Percentiles rank a stretch among this genome's conserved stretches.
Conservation (phyloP, 768 basidiomycete genomes). For the Tylopilus sp. region DNA sequence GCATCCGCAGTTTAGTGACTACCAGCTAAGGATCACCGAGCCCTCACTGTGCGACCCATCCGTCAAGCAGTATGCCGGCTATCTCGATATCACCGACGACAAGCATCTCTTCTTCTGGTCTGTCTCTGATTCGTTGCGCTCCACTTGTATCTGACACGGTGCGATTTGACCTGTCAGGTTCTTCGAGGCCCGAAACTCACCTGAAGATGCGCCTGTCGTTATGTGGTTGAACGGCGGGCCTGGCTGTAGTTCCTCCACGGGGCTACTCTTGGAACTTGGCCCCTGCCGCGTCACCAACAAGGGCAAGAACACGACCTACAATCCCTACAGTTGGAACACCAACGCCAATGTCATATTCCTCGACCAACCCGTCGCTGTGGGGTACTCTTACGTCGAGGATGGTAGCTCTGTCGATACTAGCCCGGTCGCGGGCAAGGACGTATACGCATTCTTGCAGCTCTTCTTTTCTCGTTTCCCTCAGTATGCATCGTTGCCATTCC, state of each 20-base stretch:
- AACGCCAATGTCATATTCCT: slow-evolving; percentile 60
- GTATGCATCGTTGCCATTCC: slow-evolving; percentile 68
- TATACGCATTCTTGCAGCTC: slow-evolving; percentile 79
- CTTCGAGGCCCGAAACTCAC: slow-evolving; percentile 79
- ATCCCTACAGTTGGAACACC: slow-evolving; percentile 84
- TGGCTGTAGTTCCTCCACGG: slow-evolving; percentile 72
- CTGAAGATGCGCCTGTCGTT: slow-evolving; percentile 75
- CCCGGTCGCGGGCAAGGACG: slow-evolving; percentile 86
- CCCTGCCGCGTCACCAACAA: slow-evolving; percentile 74
- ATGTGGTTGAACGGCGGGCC: slow-evolving; percentile 90
- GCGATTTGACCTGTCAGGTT: slow-evolving; percentile 50
- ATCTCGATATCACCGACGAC: slow-evolving; percentile 74
- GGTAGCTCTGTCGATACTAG: slow-evolving; percentile 73
- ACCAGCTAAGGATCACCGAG: slow-evolving; percentile 60
- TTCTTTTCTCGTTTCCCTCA: slow-evolving; percentile 71
- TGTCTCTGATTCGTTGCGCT: slow-evolving; percentile 14
- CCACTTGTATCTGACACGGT: neutral
- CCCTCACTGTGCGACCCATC: slow-evolving; percentile 74
- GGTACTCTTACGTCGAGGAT: slow-evolving; percentile 81
- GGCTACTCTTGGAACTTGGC: slow-evolving; percentile 89
- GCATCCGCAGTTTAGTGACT: slow-evolving; percentile 46
- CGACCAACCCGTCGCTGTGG: slow-evolving; percentile 83
- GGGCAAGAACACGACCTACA: slow-evolving; percentile 66
- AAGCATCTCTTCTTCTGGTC: slow-evolving; percentile 90
- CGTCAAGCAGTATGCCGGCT: slow-evolving; percentile 73